Evolutionary conservation across 2,329 filamentous ascomycete species (phyloP), one percentile per base, ranked within the genome.

Genomic region (Trichoderma guizhouense): DNA sequence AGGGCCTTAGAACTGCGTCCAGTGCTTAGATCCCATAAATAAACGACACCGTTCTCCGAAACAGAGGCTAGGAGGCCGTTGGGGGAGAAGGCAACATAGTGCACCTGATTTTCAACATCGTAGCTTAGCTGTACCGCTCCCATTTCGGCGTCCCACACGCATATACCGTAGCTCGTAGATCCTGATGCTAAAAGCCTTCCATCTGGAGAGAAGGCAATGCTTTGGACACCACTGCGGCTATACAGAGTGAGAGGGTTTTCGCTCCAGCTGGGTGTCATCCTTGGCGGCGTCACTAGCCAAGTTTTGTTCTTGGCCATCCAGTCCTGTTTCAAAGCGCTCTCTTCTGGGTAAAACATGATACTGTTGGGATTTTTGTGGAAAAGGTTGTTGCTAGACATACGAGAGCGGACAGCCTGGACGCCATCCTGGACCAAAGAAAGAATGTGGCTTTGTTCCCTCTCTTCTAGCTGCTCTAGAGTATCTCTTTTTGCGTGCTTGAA

Each of bases 21-120:
- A 3, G 43, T 47, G n/a, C 2, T 47, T 2, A 47, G 0, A 1
- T 47, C n/a, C 18, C n/a, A 47, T n/a, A 47, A 0, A 0, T 3
- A 0, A 5, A 43, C 0, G 3, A 2, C 2, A 0, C 18, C 18
- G 5, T 43, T 5, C 3, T 9, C 3, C 2, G 39, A n/a, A 7
- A 2, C 39, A 47, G n/a, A 47, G 18, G 9, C n/a, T 12, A 47
- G 3, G 5, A 11, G n/a, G 43, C 43, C 18, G 5, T 5, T 5
- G 6, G 43, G 2, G 6, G 43, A 47, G 43, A 43, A 43, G 4
- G 39, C 18, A 18, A 43, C 1, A 36, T 36, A 14, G 5, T 28
- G 4, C 6, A 3, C 28, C 28, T 5, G 5, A 5, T 28, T 28
- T 28, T n/a, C n/a, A n/a, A n/a, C n/a, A n/a, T n/a, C 28, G 28